phyloP scores from a whole-genome alignment of 345 rosid species.

The Arabis alpina region DNA sequence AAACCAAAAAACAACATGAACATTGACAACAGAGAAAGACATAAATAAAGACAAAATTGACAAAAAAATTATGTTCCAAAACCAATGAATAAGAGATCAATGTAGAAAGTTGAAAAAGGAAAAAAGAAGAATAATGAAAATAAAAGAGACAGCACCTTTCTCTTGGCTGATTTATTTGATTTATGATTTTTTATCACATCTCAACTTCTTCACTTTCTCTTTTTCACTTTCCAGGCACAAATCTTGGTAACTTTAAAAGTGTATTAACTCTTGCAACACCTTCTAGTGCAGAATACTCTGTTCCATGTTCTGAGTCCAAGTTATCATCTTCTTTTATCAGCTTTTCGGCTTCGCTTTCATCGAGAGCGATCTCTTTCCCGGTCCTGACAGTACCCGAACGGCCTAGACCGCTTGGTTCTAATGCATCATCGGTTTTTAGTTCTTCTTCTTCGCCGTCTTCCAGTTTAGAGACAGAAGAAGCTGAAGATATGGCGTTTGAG shows the following conservation, averaged over 20 bases:
- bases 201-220: conserved; percentile 37
- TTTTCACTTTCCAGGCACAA: conserved; percentile 64
- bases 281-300: conserved; percentile 91
- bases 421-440: conserved; percentile 42
- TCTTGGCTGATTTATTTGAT: conserved; percentile 37
- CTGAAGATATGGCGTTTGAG: conserved; percentile 50
- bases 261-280: conserved; percentile 96
- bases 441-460: conserved; percentile 48
- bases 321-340: conserved; percentile 49
- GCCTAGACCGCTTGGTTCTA: conserved; percentile 40
- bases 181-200: conserved; percentile 14
- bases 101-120: conserved; percentile 21
- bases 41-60: conserved; percentile 28
- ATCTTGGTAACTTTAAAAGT: conserved; percentile 76
- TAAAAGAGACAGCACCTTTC: conserved; percentile 35
- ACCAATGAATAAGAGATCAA: conserved; percentile 42
- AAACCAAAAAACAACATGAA: conserved; percentile 31
- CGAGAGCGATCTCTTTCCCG: conserved; percentile 47
- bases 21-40: conserved; percentile 29
- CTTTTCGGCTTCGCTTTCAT: conserved; percentile 51
- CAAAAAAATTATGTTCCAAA: conserved; percentile 37
- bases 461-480: conserved; percentile 44
- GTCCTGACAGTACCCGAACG: conserved; percentile 50
- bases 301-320: conserved; percentile 48
- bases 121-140: background rate